Evolutionary conservation across 768 basidiomycete genomes (phyloP), one percentile per base, ranked within the genome.

Genomic region (Termitomyces sp.): DNA sequence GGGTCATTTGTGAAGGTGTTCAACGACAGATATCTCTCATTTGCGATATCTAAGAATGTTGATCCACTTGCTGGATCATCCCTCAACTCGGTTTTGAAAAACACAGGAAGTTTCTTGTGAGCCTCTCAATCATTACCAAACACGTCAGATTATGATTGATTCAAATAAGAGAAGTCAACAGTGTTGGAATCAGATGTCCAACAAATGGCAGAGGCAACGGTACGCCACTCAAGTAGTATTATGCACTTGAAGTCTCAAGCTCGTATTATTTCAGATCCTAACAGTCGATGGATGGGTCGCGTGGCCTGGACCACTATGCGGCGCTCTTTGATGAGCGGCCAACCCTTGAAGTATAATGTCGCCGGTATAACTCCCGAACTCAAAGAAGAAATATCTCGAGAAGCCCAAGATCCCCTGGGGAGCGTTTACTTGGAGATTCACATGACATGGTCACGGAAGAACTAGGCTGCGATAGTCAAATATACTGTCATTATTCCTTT

Each of bases 401-500:
- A 50, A 45, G 28, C 45, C 26, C 32, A 54, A 28, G 57, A 58
- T 21, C 47, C 35, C 10, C 24, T 30, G 11, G 22, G 48, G 21
- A 50, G n/a, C 44, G 28, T 21, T 34, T 45, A 54, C 28, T 34
- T 22, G 0, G 22, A 50, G 14, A 2, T 58, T n/a, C 17, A 45
- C 34, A 45, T 54, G 53, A 40, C 38, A 17, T 58, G 48, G 52
- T 45, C 57, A 9, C 53, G 43, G 19, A 58, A 58, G 35, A 42
- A 40, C 21, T 41, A 48, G 28, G 22, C 22, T 1, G 11, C 24
- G 15, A 8, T 9, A 32, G 30, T 32, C 30, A 10, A 32, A 9
- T 32, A 32, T 32, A 32, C 30, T 32, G 30, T 9, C 9, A 1
- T 32, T 32, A 32, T 32, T 32, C 10, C 30, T 10, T 32, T 32